phyloP scores from a whole-genome alignment of 257 asterid genomes.

The Schizonepeta tenuifolia region DNA sequence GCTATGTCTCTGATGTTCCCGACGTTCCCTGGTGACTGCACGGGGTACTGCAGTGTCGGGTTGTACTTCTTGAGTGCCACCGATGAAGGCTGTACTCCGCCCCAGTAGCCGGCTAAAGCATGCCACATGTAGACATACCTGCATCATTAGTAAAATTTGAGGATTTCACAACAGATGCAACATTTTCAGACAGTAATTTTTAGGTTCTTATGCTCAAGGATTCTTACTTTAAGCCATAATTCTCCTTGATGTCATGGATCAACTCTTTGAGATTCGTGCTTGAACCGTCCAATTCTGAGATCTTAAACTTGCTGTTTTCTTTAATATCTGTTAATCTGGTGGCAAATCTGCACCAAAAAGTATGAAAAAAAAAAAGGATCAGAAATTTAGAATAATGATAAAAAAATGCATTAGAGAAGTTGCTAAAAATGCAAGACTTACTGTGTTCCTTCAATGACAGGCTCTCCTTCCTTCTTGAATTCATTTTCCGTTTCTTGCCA shows the following conservation, averaged over 20 bases:
- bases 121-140: slow-evolving; percentile 82
- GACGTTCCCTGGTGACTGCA: slow-evolving; percentile 60
- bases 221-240: slow-evolving; percentile 57
- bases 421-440: slow-evolving; percentile 35
- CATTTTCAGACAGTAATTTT: not conserved
- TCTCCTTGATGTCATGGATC: slow-evolving; percentile 49
- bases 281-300: slow-evolving; percentile 38
- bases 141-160: slow-evolving; percentile 25
- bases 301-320: slow-evolving; percentile 56
- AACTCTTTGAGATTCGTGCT: slow-evolving; percentile 45
- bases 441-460: slow-evolving; percentile 57
- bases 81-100: slow-evolving; percentile 58
- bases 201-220: not conserved
- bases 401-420: slow-evolving; percentile 5
- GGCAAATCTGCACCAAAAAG: slow-evolving; percentile 49
- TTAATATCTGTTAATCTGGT: slow-evolving; percentile 55
- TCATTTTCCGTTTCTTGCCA: slow-evolving; percentile 75
- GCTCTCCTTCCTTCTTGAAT: slow-evolving; percentile 55
- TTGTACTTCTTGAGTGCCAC: slow-evolving; percentile 55
- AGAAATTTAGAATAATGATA: not conserved
- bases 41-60: slow-evolving; percentile 58
- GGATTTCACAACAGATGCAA: not conserved
- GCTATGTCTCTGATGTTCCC: slow-evolving; percentile 61
- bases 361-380: not conserved
- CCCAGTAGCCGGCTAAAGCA: slow-evolving; percentile 82